These are phyloP conservation scores for Carex littledalei DNA, from an alignment of 176 grass and related monocot genomes.

Conservation along the genomic window DNA sequence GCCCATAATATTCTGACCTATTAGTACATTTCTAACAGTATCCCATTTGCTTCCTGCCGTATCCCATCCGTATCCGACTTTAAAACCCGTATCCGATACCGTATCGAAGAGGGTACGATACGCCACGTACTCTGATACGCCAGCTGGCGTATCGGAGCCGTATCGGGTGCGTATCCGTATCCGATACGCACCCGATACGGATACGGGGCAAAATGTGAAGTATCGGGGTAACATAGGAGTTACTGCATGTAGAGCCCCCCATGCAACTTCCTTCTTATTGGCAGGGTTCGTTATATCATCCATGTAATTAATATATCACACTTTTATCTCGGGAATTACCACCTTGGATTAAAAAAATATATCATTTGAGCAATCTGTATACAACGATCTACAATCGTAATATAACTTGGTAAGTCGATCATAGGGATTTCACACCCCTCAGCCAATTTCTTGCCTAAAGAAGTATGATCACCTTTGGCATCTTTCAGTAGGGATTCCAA, in stretches of 20 bases:
- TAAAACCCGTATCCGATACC: no score
- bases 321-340: neutral
- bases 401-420: neutral
- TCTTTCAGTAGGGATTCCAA: neutral
- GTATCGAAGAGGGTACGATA: no score
- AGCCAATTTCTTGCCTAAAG: neutral
- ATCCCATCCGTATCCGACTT: no score
- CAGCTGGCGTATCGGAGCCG: no score
- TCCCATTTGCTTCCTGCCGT: no score
- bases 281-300: neutral
- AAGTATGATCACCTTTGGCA: neutral
- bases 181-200: no score
- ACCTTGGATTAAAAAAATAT: neutral
- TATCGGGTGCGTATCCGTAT: no score
- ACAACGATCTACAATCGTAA: neutral
- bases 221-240: no score
- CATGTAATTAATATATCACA: neutral
- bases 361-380: neutral
- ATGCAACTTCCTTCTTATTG: neutral
- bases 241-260: neutral
- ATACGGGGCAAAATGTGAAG: no score
- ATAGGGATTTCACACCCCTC: neutral
- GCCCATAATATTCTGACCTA: no score
- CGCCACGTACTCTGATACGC: no score
- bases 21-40: no score